Evolutionary conservation across 495 filamentous ascomycete genomes (phyloP).

Genomic region (Hyphodiscus hymeniophilus): DNA sequence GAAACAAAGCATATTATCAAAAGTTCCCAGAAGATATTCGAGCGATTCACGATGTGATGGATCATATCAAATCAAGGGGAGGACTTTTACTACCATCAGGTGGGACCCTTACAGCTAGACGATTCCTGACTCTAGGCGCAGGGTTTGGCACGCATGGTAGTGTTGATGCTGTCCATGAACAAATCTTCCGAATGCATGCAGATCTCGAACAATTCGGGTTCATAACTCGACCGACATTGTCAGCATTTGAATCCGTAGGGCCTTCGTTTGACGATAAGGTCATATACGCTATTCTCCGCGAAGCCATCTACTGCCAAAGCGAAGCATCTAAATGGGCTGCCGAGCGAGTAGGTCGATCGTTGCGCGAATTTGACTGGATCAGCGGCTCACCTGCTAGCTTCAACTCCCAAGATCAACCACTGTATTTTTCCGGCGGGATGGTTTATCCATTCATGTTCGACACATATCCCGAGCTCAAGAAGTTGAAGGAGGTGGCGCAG

Average conservation of each 20-base stretch:
- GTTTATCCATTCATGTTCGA: slow-evolving; percentile 76
- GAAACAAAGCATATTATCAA: slow-evolving; percentile 67
- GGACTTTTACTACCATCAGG: slow-evolving; percentile 53
- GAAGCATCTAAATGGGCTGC: slow-evolving; percentile 42
- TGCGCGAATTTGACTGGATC: slow-evolving; percentile 36
- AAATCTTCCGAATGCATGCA: slow-evolving; percentile 56
- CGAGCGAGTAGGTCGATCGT: slow-evolving; percentile 29
- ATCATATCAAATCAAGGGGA: slow-evolving; percentile 46
- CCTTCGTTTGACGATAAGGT: slow-evolving; percentile 63
- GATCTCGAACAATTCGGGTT: slow-evolving; percentile 67
- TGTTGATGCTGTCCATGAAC: slow-evolving; percentile 57
- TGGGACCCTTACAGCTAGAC: slow-evolving; percentile 57
- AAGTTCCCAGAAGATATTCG: slow-evolving; percentile 80
- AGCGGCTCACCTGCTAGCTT: slow-evolving; percentile 11
- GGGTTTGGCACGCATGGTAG: slow-evolving; percentile 70
- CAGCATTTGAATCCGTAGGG: slow-evolving; percentile 48
- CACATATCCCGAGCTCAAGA: slow-evolving; percentile 59
- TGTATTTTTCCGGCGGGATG: slow-evolving; percentile 91
- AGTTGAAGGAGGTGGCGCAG: slow-evolving; percentile 56
- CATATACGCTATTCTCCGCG: slow-evolving; percentile 54
- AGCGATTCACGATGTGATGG: slow-evolving; percentile 57
- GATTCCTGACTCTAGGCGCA: slow-evolving; percentile 70
- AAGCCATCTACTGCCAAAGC: slow-evolving; percentile 67
- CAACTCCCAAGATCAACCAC: slow-evolving; percentile 37
- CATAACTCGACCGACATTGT: slow-evolving; percentile 60